Evolutionary conservation across 2,329 filamentous ascomycete genomes (phyloP).

Genomic region (Fusarium veterinarium): DNA sequence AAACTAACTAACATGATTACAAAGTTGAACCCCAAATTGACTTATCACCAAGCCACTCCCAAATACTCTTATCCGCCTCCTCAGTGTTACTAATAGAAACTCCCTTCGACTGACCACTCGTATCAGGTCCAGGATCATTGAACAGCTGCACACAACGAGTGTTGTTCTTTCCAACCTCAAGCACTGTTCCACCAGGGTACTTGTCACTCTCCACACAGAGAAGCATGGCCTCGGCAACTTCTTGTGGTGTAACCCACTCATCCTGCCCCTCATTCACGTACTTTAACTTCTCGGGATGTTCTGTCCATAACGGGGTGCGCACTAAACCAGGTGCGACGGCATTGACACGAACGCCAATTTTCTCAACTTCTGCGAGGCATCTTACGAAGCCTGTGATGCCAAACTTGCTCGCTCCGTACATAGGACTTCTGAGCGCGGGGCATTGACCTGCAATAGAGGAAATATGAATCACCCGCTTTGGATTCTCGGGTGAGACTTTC

Average conservation of each 20-base stretch:
- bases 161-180: constrained; percentile 53
- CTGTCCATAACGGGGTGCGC: constrained; percentile 58
- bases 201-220: constrained; percentile 50
- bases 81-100: constrained; percentile 45
- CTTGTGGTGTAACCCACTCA: constrained; percentile 55
- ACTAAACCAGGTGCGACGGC: constrained; percentile 59
- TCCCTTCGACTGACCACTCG: constrained; percentile 40
- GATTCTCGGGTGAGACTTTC: constrained; percentile 41
- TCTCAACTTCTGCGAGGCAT: constrained; percentile 53
- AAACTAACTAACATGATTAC: not conserved
- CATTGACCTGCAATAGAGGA: constrained; percentile 52
- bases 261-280: constrained; percentile 50
- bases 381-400: constrained; percentile 56
- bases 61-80: constrained; percentile 45
- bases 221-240: constrained; percentile 59
- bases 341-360: constrained; percentile 53
- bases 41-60: constrained; percentile 42
- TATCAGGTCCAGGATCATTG: constrained; percentile 55
- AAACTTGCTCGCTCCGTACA: constrained; percentile 55
- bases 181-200: constrained; percentile 53
- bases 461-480: constrained; percentile 54
- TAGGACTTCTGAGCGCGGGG: constrained; percentile 49
- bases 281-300: constrained; percentile 57
- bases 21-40: constrained; percentile 40
- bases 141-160: constrained; percentile 49